phyloP scores from a whole-genome alignment of 2,329 filamentous ascomycete genomes.

The Clonostachys solani region DNA sequence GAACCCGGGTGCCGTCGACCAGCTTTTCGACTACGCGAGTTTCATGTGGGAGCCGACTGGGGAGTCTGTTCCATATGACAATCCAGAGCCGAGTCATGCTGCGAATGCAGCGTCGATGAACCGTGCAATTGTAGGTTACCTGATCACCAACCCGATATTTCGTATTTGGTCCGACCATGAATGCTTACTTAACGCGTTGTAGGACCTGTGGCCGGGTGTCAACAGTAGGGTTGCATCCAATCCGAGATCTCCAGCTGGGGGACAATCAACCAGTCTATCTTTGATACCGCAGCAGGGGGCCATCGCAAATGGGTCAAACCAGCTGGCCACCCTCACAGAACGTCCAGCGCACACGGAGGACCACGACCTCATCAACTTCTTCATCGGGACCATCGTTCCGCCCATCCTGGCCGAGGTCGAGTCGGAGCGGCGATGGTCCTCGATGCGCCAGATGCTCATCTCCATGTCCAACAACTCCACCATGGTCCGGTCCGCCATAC shows the following conservation, averaged over 20 bases:
- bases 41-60: conserved; percentile 37
- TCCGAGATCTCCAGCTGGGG: background rate
- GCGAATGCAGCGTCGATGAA: too few relatives aligned
- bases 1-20: conserved; percentile 3
- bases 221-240: background rate
- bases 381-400: conserved; percentile 41
- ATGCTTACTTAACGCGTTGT: too few relatives aligned
- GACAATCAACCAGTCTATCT: conserved; percentile 30
- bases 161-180: too few relatives aligned
- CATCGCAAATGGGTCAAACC: conserved; percentile 4
- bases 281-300: too few relatives aligned
- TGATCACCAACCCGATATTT: too few relatives aligned
- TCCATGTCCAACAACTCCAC: conserved; percentile 39
- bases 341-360: conserved; percentile 21
- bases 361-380: conserved; percentile 43
- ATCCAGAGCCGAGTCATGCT: too few relatives aligned
- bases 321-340: conserved; percentile 18
- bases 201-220: background rate
- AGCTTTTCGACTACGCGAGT: conserved; percentile 41
- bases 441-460: conserved; percentile 41
- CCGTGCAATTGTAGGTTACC: too few relatives aligned
- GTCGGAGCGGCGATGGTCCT: conserved; percentile 44
- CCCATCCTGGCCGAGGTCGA: conserved; percentile 49
- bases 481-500: conserved; percentile 42
- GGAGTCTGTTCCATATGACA: background rate